phyloP scores from a whole-genome alignment of 345 rosid species.

The Ceriops decandra region DNA sequence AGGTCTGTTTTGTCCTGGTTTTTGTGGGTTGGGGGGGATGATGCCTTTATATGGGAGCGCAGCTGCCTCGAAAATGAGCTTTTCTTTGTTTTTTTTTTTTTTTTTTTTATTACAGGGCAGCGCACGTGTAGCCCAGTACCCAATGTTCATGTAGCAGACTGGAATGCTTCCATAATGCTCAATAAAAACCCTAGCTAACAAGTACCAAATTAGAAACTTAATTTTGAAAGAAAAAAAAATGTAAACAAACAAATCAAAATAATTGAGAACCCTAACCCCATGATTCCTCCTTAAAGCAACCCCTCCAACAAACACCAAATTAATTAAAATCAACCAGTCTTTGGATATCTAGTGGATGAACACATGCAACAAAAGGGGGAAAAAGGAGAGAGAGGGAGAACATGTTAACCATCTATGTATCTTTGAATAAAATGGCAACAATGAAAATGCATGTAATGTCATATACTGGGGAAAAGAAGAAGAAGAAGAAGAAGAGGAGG shows the following conservation, averaged over 20 bases:
- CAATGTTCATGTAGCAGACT: conserved; percentile 41
- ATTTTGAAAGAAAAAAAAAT: not conserved
- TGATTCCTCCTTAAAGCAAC: conserved; percentile 28
- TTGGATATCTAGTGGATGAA: too few relatives aligned
- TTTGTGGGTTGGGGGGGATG: not conserved
- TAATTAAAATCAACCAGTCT: too few relatives aligned
- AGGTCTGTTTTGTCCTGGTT: conserved; percentile 22
- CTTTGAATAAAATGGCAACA: too few relatives aligned
- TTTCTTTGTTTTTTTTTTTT: conserved; percentile 1
- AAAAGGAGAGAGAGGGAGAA: too few relatives aligned
- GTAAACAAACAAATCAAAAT: conserved; percentile 23
- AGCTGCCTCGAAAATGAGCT: conserved; percentile 61
- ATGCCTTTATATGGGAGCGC: conserved; percentile 25
- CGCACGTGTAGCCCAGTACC: conserved; percentile 59
- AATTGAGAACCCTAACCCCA: conserved; percentile 29
- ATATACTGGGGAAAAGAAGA: too few relatives aligned
- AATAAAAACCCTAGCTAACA: conserved; percentile 31
- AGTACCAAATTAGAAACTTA: not conserved
- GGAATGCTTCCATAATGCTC: conserved; percentile 16
- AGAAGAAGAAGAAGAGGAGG: too few relatives aligned
- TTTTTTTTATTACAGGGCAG: conserved; percentile 28
- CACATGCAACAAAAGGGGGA: too few relatives aligned
- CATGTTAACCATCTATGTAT: too few relatives aligned
- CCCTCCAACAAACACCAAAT: conserved; percentile 23
- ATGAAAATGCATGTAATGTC: too few relatives aligned